Base-by-base conservation (phyloP, 129 eudicot genomes). In the Escallonia herrerae region DNA sequence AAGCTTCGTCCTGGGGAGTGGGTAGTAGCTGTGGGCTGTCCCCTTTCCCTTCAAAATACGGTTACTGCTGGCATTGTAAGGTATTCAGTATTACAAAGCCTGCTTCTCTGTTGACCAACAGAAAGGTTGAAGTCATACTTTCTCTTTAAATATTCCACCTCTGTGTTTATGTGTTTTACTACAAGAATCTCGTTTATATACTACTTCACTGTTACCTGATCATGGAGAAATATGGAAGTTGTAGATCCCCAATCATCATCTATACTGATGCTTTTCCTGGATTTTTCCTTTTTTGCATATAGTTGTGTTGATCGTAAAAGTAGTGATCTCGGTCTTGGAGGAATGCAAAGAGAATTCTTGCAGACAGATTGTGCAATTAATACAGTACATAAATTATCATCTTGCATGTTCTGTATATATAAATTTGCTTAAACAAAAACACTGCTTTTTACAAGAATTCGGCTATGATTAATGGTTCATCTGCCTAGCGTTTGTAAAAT, bases 291-390 rank as follows among this genome's bases (percentile, higher is more conserved):
- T 58, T 11, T 43, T 72, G 63, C 67, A 47, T 73, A 62, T 60
- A 91, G 97, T 63, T 91, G 96, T 81, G 91, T 91, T 76, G 97
- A 91, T 80, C 96, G 97, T 48, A 91, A 91, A 80, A 87, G 96
- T 61, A 87, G 96, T 81, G 97, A 91, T 75, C 68, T 91, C 87
- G 97, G 97, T 64, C 95, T 91, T 37, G 96, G 97, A 75, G 97
- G 97, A 72, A 85, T 85, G 88, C 84, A 87, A 60, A 87, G 96
- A 80, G 97, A 91, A 74, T 91, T 87, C 73, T 75, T 91, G 65
- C 97, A 91, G 65, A 85, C 91, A 58, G 97, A 91, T 66, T 91
- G 97, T 72, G 95, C 97, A 56, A 91, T 87, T 57, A 87, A 91
- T 38, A 83, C 65, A 84, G 97, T 91, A 64, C 53, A 43, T 49